Conservation (phyloP, 2,329 filamentous ascomycete genomes). For the Chaetomium globosum region DNA sequence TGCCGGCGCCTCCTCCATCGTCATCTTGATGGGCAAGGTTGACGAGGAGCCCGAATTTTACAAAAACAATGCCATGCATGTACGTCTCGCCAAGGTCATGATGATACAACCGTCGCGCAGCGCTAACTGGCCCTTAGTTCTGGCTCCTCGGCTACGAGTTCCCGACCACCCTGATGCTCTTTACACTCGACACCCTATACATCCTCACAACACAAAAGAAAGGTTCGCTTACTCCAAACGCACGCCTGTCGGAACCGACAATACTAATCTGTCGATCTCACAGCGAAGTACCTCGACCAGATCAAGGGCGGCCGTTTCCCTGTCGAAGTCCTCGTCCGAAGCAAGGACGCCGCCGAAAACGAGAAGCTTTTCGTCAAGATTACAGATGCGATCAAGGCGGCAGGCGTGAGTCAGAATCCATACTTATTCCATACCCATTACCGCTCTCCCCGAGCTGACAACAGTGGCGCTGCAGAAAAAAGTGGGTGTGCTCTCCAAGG, state of each 20-base stretch:
- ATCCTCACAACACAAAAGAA: conserved; percentile 97
- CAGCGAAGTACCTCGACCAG: conserved; percentile 89
- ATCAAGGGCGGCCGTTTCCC: conserved; percentile 91
- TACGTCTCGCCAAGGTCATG: conserved; percentile 51
- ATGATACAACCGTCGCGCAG: conserved; percentile 9
- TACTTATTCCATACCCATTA: not conserved
- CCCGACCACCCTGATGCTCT: conserved; percentile 88
- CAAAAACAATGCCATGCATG: conserved; percentile 96
- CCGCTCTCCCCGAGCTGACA: conserved; percentile 31
- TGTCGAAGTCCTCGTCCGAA: conserved; percentile 86
- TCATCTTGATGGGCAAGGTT: conserved; percentile 92
- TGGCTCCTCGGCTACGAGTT: conserved; percentile 99
- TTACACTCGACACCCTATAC: conserved; percentile 85
- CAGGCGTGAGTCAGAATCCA: conserved; percentile 67
- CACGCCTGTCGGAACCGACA: not conserved
- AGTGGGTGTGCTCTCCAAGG: conserved; percentile 83
- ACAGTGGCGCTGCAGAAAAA: conserved; percentile 65
- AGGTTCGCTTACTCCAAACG: conserved; percentile 56
- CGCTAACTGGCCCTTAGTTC: conserved; percentile 61
- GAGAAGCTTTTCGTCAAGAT: conserved; percentile 86
- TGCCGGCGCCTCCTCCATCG: conserved; percentile 80
- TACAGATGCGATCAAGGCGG: conserved; percentile 80
- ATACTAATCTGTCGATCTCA: conserved; percentile 39
- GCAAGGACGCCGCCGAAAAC: conserved; percentile 90
- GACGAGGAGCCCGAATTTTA: conserved; percentile 76